A percentile compares a stretch with the other conserved stretches of the same genome.
phyloP scores from a whole-genome alignment of 129 eudicot species.

The Kitagawia praeruptora region DNA sequence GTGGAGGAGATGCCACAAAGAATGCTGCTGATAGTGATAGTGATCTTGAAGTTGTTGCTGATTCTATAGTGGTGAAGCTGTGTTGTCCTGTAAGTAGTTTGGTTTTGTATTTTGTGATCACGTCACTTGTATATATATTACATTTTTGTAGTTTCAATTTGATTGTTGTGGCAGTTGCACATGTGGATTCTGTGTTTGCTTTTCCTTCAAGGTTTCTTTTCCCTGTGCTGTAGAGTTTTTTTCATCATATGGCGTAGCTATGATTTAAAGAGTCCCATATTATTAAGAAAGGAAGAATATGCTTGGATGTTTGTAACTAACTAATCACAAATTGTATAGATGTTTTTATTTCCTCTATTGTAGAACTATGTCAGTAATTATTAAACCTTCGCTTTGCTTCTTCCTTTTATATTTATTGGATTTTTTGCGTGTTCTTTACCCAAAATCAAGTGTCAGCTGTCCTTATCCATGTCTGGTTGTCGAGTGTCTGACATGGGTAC shows the following conservation, averaged over 20 bases:
- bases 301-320: background rate
- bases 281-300: no score
- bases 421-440: background rate
- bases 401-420: no score
- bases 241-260: background rate
- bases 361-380: background rate
- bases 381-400: background rate
- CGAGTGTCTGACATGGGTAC: background rate
- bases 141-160: background rate
- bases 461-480: background rate
- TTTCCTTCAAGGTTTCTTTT: background rate
- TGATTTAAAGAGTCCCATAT: background rate
- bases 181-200: background rate
- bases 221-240: background rate
- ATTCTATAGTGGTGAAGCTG: slow-evolving; percentile 68
- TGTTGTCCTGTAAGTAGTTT: slow-evolving; percentile 83
- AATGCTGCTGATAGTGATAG: slow-evolving; percentile 94
- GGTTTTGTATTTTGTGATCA: background rate
- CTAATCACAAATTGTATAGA: no score
- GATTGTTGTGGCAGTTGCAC: background rate
- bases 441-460: background rate
- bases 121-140: background rate
- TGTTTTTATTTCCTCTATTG: background rate
- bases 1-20: slow-evolving; percentile 80
- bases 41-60: slow-evolving; percentile 95